Evolutionary conservation across 768 basidiomycete genomes (phyloP).

Genomic region (Suillus tomentosus): DNA sequence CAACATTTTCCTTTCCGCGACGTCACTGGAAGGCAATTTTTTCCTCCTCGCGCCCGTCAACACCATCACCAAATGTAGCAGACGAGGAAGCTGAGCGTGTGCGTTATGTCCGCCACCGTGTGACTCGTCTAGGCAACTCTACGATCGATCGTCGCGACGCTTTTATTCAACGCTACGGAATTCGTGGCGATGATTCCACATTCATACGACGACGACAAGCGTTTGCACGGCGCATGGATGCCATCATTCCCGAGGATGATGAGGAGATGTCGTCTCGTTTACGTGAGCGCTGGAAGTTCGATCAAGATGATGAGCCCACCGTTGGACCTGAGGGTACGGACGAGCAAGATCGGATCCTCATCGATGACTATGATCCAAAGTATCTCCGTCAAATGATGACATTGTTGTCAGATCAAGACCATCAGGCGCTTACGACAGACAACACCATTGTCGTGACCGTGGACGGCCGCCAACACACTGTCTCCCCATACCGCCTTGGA

Average conservation of each 20-base stretch:
- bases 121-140: constrained; percentile 81
- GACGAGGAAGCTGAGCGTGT: constrained; percentile 24
- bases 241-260: constrained; percentile 29
- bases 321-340: constrained; percentile 61
- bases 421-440: constrained; percentile 52
- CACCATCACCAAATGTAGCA: constrained; percentile 22
- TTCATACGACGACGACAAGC: constrained; percentile 12
- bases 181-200: constrained; percentile 15
- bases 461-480: constrained; percentile 53
- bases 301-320: constrained; percentile 60
- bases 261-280: constrained; percentile 47
- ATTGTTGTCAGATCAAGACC: constrained; percentile 57
- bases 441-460: constrained; percentile 42
- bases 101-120: constrained; percentile 61
- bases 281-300: constrained; percentile 68
- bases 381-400: constrained; percentile 58
- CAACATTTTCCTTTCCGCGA: constrained; percentile 56
- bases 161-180: constrained; percentile 27
- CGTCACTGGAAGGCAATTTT: constrained; percentile 68
- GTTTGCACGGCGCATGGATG: constrained; percentile 31
- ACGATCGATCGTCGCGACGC: constrained; percentile 69
- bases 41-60: constrained; percentile 36
- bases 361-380: constrained; percentile 71
- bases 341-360: constrained; percentile 65
- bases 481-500: constrained; percentile 49